Evolutionary conservation across 371 early-diverging fungal genomes (phyloP), one percentile per base, ranked within the genome.

Genomic region (Syncephalastrum racemosum): DNA sequence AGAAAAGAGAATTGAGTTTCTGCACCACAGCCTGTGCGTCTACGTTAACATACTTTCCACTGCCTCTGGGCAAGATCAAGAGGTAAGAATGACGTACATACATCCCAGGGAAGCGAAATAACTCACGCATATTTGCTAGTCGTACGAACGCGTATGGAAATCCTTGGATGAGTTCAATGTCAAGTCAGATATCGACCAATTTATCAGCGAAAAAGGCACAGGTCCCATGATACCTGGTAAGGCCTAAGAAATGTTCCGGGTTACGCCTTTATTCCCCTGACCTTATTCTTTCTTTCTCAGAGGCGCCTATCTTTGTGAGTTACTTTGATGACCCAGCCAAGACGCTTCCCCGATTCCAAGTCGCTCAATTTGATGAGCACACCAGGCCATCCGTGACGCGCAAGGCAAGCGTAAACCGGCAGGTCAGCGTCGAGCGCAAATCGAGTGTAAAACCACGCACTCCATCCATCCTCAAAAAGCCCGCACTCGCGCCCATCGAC

Each of bases 31-130:
- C 16, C 73, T 94, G 31, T 93, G 93, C 86, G 85, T 87, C 45
- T 96, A 89, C 62, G 84, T 94, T 14, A 96, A 96, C 62, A 78
- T 95, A 23, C 70, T 95, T 6, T 89, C 93, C 4, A 81, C 82
- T 20, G 76, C 85, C 8, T 91, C 94, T 46, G 91, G 92, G 4
- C 75, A 89, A 36, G 95, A 97, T 59, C 94, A 94, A 70, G 94
- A 94, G 79, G 90, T 87, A 71, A 49, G 25, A 23, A 5, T 3
- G 8, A 24, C 12, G 24, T 4, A 50, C 18, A 8, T 6, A 49
- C 13, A 52, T 46, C 19, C 22, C 41, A 52, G 36, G n/a, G 22
- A 22, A 8, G 48, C 24, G 20, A 24, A 39, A 46, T 10, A 52
- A 39, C 43, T 41, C 15, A 15, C 8, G 41, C 41, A 41, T 12